phyloP scores from a whole-genome alignment of 1,139 yeast genomes.

The Debaryomyces singareniensis region DNA sequence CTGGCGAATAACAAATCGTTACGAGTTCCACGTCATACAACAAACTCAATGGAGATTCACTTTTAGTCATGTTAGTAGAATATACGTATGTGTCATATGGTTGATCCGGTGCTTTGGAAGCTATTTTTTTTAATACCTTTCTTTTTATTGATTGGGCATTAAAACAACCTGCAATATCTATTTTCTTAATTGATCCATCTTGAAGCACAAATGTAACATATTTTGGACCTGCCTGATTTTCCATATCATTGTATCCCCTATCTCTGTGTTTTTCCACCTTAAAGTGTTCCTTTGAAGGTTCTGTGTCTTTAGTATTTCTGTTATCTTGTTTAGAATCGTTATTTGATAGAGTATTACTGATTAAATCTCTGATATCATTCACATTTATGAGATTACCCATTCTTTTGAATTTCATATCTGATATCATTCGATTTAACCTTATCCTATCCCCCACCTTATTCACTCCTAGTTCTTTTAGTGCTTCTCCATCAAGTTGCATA shows the following conservation, averaged over 20 bases:
- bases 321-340: slow-evolving; percentile 8
- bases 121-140: slow-evolving; percentile 59
- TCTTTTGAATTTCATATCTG: slow-evolving; percentile 31
- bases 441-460: slow-evolving; percentile 76
- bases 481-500: slow-evolving; percentile 58
- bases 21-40: slow-evolving; percentile 77
- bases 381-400: slow-evolving; percentile 28
- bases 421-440: slow-evolving; percentile 50
- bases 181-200: slow-evolving; percentile 68
- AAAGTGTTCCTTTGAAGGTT: neutral
- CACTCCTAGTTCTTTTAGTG: slow-evolving; percentile 73
- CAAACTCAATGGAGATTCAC: slow-evolving; percentile 29
- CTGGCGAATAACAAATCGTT: slow-evolving; percentile 73
- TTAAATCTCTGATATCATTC: slow-evolving; percentile 18
- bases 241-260: slow-evolving; percentile 1
- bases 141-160: slow-evolving; percentile 75
- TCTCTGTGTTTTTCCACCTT: neutral
- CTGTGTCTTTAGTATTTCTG: neutral
- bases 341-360: slow-evolving; percentile 11
- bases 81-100: slow-evolving; percentile 41
- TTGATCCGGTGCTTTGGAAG: slow-evolving; percentile 34
- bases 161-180: slow-evolving; percentile 74
- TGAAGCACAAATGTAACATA: slow-evolving; percentile 62
- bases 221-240: slow-evolving; percentile 8
- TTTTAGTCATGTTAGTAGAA: slow-evolving; percentile 20